phyloP scores from a whole-genome alignment of 257 asterid species.

The Leonotis leonurus region DNA sequence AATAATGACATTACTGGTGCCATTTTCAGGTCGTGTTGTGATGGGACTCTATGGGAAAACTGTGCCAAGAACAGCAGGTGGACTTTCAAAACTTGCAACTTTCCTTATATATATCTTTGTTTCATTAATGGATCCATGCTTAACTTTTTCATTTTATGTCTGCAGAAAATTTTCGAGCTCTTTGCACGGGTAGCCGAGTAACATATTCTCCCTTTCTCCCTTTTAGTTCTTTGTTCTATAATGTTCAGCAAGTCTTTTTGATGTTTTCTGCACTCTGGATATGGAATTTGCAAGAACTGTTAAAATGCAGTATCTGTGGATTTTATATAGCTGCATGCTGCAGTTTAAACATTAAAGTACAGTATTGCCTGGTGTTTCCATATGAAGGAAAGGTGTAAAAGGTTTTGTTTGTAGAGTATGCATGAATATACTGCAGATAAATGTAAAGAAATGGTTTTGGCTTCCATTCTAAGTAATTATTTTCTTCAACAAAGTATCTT shows the following conservation, averaged over 20 bases:
- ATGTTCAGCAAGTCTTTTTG: slow-evolving; percentile 9
- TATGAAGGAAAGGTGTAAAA: neutral
- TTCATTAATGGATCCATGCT: slow-evolving; percentile 12
- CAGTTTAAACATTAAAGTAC: neutral
- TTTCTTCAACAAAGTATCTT: neutral
- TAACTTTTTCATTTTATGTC: neutral
- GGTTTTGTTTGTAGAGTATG: neutral
- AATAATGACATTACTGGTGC: neutral
- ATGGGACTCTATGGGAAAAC: slow-evolving; percentile 79
- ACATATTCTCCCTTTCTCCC: slow-evolving; percentile 38
- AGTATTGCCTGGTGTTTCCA: neutral
- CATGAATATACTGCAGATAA: neutral
- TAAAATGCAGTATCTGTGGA: neutral
- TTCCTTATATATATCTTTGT: neutral
- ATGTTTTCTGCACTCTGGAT: slow-evolving; percentile 15
- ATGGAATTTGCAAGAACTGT: neutral
- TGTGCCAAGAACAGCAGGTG: slow-evolving; percentile 87
- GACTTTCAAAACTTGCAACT: neutral
- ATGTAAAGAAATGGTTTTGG: neutral
- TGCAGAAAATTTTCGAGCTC: slow-evolving; percentile 97
- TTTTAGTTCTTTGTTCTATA: slow-evolving; percentile 18
- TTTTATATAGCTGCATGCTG: neutral
- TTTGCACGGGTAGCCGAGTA: slow-evolving; percentile 91
- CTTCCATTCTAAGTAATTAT: neutral
- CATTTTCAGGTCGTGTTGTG: slow-evolving; percentile 64